Percentiles rank a stretch among this genome's conserved stretches.
Evolutionary conservation across 768 basidiomycete genomes (phyloP).

Genomic region (Tephrocybe sp.): DNA sequence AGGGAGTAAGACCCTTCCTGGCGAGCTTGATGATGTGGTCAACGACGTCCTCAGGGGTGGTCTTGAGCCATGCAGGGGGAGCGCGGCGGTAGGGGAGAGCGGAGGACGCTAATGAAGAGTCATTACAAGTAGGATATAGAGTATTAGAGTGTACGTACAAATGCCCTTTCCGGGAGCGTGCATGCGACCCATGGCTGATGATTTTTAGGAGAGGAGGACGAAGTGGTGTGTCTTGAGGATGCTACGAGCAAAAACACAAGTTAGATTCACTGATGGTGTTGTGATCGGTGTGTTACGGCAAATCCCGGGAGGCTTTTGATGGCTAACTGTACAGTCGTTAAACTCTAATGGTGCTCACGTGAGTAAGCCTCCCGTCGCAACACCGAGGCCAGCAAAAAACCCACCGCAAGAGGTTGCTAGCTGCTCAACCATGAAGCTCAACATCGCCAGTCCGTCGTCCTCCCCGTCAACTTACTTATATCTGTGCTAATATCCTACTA

Average conservation of each 20-base stretch:
- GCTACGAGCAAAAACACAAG: not conserved
- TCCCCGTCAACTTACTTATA: not conserved
- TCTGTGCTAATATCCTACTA: constrained; percentile 13
- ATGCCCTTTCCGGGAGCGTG: constrained; percentile 99
- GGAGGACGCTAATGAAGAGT: constrained; percentile 63
- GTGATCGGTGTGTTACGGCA: constrained; percentile 19
- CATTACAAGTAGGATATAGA: not conserved
- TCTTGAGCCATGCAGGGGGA: constrained; percentile 96
- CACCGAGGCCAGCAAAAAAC: constrained; percentile 16
- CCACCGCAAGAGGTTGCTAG: constrained; percentile 40
- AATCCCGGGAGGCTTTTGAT: constrained; percentile 42
- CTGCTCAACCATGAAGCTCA: constrained; percentile 82
- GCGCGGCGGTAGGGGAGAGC: constrained; percentile 96
- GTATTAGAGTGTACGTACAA: constrained; percentile 53
- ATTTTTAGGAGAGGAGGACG: constrained; percentile 15
- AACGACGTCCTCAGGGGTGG: constrained; percentile 89
- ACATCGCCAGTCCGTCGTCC: constrained; percentile 81
- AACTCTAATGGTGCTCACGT: constrained; percentile 45
- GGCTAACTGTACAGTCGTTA: constrained; percentile 54
- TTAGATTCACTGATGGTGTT: no score
- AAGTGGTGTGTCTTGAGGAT: constrained; percentile 35
- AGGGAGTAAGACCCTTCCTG: constrained; percentile 95
- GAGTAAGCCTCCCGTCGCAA: constrained; percentile 8
- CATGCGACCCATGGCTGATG: constrained; percentile 88
- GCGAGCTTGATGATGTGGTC: constrained; percentile 98